Evolutionary conservation across 208 protist species (phyloP).

Genomic region (Leishmania aethiopica): DNA sequence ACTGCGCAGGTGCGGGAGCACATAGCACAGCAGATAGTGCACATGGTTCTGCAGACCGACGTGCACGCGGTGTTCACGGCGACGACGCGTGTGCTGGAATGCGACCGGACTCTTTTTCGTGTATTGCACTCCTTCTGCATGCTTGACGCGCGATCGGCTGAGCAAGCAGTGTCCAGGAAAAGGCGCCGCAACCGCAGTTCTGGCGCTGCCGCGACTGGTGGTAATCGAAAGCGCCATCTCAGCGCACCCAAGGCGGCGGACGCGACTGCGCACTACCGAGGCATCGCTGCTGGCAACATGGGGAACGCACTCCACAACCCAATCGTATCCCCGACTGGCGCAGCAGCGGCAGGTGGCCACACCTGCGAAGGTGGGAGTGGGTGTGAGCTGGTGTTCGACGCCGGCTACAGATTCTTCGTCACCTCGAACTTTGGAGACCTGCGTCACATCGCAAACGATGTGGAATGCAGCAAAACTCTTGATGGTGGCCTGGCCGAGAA

Average conservation of each 20-base stretch:
- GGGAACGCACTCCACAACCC: background rate
- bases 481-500: constrained; percentile 3
- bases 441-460: constrained; percentile 21
- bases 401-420: constrained; percentile 29
- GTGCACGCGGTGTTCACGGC: constrained; percentile 23
- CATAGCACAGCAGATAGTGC: constrained; percentile 26
- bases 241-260: background rate
- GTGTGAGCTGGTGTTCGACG: constrained; percentile 13
- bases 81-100: constrained; percentile 29
- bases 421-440: constrained; percentile 33
- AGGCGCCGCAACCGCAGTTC: background rate
- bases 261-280: constrained; percentile 10
- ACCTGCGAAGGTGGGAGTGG: background rate
- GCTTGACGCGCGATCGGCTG: constrained; percentile 10
- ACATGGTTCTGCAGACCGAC: constrained; percentile 35
- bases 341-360: background rate
- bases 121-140: constrained; percentile 35
- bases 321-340: background rate
- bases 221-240: background rate
- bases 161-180: constrained; percentile 6
- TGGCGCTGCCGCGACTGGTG: background rate
- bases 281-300: background rate
- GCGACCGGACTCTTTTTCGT: constrained; percentile 32
- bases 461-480: background rate
- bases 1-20: constrained; percentile 25